Base-by-base conservation (phyloP, 345 rosid species). In the Diplotaxis tenuifolia region DNA sequence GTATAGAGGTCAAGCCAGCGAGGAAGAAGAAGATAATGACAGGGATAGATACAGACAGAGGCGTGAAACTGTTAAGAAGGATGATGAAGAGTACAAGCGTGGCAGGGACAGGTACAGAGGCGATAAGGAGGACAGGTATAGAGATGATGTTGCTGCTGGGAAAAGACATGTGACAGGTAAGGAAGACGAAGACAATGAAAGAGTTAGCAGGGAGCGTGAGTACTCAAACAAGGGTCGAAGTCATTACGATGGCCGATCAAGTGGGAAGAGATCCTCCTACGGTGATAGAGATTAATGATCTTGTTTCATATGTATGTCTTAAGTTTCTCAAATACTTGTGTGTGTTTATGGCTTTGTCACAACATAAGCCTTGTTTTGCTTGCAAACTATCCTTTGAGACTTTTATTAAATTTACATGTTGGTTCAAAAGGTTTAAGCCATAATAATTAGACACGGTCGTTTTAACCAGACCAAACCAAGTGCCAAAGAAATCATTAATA, bases 61-160 rank as follows among this genome's bases (percentile, higher is more conserved):
- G 36, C 63, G 63, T 3, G 64, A 76, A 19, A 10, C 25, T 0
- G 71, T 32, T 1, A 49, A 58, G 49, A 49, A 75, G 32, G 72
- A 57, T 16, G 80, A 76, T 16, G 71, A 65, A 36, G 76, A 65
- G 27, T 23, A 71, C 28, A 70, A n/a, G 67, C 67, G 25, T 71
- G 21, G 77, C 16, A 71, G 80, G 59, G 71, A 75, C 66, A 84
- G 81, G 71, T 84, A 62, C 74, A 76, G 59, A 68, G 65, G 69
- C n/a, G 73, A 72, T 27, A 67, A 71, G 50, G 87, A 77, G 40
- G 89, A 83, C 27, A 77, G 42, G 59, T 70, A 2, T 2, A 70
- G 79, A 76, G 70, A 42, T 38, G 79, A 61, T 25, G 68, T 9
- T 18, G 22, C 53, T 34, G 23, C 36, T 54, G 72, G 63, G 0